phyloP scores from a whole-genome alignment of 768 basidiomycete species.

The Rhodotorula kratochvilovae region DNA sequence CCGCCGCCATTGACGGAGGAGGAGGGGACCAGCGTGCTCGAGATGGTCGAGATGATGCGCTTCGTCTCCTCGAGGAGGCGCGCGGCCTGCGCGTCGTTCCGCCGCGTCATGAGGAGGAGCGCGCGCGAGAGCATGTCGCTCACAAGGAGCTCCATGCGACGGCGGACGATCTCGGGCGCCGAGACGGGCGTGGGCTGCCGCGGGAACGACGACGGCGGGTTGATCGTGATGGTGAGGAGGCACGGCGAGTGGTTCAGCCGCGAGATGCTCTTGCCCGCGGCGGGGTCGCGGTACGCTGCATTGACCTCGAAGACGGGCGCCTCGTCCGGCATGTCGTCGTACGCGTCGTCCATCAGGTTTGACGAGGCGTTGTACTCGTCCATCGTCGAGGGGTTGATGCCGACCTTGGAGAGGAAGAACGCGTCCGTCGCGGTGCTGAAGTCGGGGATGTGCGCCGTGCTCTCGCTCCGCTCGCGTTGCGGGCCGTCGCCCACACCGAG shows the following conservation, averaged over 20 bases:
- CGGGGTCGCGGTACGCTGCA: slow-evolving; percentile 89
- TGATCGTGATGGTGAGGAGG: slow-evolving; percentile 84
- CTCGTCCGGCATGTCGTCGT: slow-evolving; percentile 90
- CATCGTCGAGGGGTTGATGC: slow-evolving; percentile 36
- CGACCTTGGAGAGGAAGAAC: slow-evolving; percentile 56
- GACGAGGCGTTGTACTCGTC: slow-evolving; percentile 36
- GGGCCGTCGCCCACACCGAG: slow-evolving; percentile 13
- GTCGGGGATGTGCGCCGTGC: slow-evolving; percentile 1
- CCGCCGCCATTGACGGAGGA: not conserved
- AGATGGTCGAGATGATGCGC: slow-evolving; percentile 81
- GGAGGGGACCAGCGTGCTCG: slow-evolving; percentile 6
- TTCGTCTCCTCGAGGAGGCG: slow-evolving; percentile 65
- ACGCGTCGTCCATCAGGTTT: slow-evolving; percentile 42
- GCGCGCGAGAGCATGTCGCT: slow-evolving; percentile 96
- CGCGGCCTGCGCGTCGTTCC: slow-evolving; percentile 84
- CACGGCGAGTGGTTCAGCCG: slow-evolving; percentile 80
- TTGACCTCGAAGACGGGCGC: slow-evolving; percentile 91
- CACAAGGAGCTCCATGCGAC: slow-evolving; percentile 92
- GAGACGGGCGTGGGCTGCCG: slow-evolving; percentile 48
- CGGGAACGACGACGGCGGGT: slow-evolving; percentile 53
- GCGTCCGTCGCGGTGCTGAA: slow-evolving; percentile 75
- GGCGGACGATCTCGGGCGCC: slow-evolving; percentile 82
- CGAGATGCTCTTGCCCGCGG: slow-evolving; percentile 73
- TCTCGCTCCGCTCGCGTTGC: not conserved
- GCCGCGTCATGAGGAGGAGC: slow-evolving; percentile 81